Conservation (phyloP, 164 flowering plant species). For the Aristolochia contorta region DNA sequence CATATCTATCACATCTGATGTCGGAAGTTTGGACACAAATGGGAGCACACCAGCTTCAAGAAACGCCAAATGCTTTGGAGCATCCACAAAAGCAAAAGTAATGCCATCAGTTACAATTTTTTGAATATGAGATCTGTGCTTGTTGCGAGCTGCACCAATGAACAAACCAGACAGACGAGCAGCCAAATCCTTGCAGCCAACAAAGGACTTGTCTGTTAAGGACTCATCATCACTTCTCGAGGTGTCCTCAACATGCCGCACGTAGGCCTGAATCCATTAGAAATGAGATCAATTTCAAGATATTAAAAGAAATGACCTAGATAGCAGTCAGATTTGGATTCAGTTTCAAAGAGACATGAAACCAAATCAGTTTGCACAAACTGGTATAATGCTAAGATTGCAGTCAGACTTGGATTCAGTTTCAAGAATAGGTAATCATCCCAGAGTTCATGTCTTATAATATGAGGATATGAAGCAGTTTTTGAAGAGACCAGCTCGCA, state of each 20-base stretch:
- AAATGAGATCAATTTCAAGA: neutral
- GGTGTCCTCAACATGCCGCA: conserved; percentile 36
- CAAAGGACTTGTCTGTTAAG: conserved; percentile 32
- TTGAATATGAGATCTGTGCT: conserved; percentile 61
- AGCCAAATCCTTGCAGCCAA: conserved; percentile 71
- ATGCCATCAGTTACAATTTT: conserved; percentile 71
- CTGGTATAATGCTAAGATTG: no score
- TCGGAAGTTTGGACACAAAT: conserved; percentile 78
- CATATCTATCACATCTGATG: conserved; percentile 65
- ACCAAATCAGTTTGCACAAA: no score
- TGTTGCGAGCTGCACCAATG: conserved; percentile 73
- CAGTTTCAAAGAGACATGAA: no score
- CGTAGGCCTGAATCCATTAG: conserved; percentile 39
- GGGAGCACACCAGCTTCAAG: conserved; percentile 65
- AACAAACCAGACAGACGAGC: conserved; percentile 67
- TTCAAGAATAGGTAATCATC: no score
- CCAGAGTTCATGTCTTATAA: no score
- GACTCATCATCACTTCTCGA: conserved; percentile 39
- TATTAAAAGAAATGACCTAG: no score
- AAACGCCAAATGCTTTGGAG: conserved; percentile 72
- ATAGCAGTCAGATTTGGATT: no score
- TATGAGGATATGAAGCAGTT: no score
- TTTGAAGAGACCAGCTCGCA: no score
- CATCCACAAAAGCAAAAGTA: conserved; percentile 63
- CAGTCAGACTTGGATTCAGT: no score